Conservation (phyloP, 2,329 filamentous ascomycete species). For the Pestalotiopsis sp. region DNA sequence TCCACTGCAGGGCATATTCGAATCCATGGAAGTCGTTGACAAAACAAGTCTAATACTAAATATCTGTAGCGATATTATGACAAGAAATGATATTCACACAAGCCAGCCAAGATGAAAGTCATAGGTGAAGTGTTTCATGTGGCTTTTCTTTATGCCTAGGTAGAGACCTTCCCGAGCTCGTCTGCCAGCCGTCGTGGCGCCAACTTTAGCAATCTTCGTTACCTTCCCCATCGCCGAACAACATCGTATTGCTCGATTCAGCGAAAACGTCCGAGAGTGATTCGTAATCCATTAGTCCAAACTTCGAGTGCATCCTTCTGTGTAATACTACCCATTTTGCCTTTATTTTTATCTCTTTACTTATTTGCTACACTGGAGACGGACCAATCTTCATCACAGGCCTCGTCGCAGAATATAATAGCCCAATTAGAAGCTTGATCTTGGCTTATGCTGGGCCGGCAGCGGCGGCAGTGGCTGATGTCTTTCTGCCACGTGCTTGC, state of each 20-base stretch:
- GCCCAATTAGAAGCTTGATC: background rate
- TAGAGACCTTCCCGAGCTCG: background rate
- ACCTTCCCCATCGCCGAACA: background rate
- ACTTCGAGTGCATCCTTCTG: background rate
- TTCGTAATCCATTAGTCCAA: background rate
- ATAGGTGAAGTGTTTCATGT: background rate
- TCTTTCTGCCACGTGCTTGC: constrained; percentile 29
- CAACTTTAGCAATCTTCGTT: background rate
- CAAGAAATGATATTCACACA: no score
- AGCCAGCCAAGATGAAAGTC: background rate
- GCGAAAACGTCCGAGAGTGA: background rate
- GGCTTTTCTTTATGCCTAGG: background rate
- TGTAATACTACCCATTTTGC: background rate
- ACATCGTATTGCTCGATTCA: background rate
- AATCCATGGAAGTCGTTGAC: no score
- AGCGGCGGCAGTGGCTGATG: constrained; percentile 27
- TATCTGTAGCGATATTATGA: no score
- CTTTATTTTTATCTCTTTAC: background rate
- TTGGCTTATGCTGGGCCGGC: constrained; percentile 8
- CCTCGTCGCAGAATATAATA: background rate
- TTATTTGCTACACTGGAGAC: background rate
- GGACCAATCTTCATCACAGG: background rate
- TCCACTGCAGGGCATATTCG: no score
- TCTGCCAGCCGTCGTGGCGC: background rate
- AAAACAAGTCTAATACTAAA: no score